These are phyloP conservation scores for Neurospora sp. DNA, from an alignment of 2,329 filamentous ascomycete species.

Conservation along the genomic window DNA sequence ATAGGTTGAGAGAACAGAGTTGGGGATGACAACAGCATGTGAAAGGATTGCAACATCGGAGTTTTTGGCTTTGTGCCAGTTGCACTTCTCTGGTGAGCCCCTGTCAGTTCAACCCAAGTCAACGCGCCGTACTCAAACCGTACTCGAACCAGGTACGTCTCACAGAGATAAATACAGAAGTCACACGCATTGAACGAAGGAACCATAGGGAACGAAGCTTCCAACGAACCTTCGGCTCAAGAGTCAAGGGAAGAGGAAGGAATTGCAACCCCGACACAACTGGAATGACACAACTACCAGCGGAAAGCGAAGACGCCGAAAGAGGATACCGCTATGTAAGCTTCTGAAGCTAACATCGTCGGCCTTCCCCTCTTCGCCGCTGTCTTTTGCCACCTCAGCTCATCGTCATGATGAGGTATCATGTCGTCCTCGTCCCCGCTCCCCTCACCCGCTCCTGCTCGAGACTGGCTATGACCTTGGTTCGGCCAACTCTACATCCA, in stretches of 20 bases:
- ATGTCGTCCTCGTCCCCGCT: not conserved
- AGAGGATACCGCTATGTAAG: not conserved
- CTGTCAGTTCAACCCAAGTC: not conserved
- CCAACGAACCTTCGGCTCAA: not conserved
- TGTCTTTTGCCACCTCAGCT: not conserved
- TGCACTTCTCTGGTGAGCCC: not conserved
- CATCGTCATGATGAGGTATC: not conserved
- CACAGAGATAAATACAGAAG: not conserved
- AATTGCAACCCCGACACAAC: not conserved
- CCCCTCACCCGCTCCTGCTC: not conserved
- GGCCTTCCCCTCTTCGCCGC: not conserved
- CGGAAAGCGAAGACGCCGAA: not conserved
- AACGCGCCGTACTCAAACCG: no score
- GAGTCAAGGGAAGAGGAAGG: not conserved
- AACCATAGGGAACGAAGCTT: not conserved
- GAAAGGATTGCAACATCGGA: not conserved
- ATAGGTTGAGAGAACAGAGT: not conserved
- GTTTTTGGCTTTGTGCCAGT: not conserved
- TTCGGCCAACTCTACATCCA: not conserved
- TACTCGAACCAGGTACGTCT: not conserved
- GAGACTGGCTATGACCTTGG: not conserved
- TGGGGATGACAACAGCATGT: not conserved
- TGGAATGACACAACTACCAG: not conserved
- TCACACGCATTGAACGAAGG: not conserved
- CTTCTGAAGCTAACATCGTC: not conserved